These are phyloP conservation scores for Vanderwaltozyma yarrowii DNA, from an alignment of 805 yeast species.

Conservation along the genomic window DNA sequence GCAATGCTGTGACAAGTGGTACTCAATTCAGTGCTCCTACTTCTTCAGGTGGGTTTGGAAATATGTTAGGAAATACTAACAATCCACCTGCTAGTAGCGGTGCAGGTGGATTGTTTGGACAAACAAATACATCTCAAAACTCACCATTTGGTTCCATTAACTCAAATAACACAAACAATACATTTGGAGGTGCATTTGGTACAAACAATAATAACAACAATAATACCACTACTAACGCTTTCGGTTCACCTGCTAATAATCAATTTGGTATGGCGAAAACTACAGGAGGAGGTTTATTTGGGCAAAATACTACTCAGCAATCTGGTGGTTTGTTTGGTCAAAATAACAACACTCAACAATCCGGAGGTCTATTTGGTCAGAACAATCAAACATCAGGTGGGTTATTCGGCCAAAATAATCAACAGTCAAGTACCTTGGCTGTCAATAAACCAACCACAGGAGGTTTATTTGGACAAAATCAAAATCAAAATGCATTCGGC, in stretches of 20 bases:
- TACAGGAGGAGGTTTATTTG: slow-evolving; percentile 22
- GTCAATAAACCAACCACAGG: slow-evolving; percentile 13
- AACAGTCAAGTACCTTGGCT: slow-evolving; percentile 3
- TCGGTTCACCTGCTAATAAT: slow-evolving; percentile 19
- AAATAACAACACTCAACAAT: slow-evolving; percentile 5
- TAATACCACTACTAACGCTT: slow-evolving; percentile 15
- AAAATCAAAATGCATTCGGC: slow-evolving; percentile 14
- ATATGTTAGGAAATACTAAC: slow-evolving; percentile 17
- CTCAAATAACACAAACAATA: slow-evolving; percentile 5
- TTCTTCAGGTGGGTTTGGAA: slow-evolving; percentile 9
- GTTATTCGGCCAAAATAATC: slow-evolving; percentile 29
- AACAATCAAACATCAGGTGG: slow-evolving; percentile 15
- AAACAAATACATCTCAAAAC: slow-evolving; percentile 13
- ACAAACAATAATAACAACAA: too few species aligned
- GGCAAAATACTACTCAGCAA: slow-evolving; percentile 13
- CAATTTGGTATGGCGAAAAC: slow-evolving; percentile 33
- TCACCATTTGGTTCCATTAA: slow-evolving; percentile 12
- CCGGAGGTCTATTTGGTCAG: slow-evolving; percentile 27
- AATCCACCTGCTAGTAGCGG: slow-evolving; percentile 6
- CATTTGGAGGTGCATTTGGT: slow-evolving; percentile 5
- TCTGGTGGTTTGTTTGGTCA: slow-evolving; percentile 27
- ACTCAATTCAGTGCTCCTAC: slow-evolving; percentile 13
- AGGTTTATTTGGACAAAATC: slow-evolving; percentile 5
- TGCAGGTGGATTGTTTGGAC: slow-evolving; percentile 24
- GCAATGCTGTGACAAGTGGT: slow-evolving; percentile 5